Conservation (phyloP, 441 rosid genomes). For the Viola pubescens region DNA sequence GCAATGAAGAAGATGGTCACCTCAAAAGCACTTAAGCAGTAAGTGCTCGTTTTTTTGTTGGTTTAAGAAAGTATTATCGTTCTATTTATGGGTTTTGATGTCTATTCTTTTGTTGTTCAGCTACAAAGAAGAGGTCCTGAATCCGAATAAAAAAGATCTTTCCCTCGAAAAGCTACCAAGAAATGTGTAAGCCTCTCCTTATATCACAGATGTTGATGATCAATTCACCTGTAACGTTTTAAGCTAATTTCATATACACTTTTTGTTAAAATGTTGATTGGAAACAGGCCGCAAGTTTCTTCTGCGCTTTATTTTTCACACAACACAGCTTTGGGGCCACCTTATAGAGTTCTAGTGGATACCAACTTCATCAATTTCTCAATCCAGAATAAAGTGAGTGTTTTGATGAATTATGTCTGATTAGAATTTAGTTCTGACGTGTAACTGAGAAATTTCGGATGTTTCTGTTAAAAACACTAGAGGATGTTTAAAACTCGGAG, state of each 20-base stretch:
- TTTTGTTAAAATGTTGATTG: background rate
- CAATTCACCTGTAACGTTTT: too few species aligned
- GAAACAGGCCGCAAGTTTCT: conserved; percentile 56
- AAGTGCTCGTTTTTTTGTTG: background rate
- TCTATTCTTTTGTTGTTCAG: conserved; percentile 20
- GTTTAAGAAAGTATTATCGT: background rate
- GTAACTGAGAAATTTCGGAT: too few species aligned
- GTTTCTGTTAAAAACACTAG: too few species aligned
- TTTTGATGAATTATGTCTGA: too few species aligned
- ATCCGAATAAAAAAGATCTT: conserved; percentile 68
- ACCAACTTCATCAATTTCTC: conserved; percentile 96
- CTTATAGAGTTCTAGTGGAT: conserved; percentile 87
- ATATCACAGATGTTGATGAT: too few species aligned
- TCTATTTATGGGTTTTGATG: background rate
- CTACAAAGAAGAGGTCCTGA: conserved; percentile 72
- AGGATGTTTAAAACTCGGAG: too few species aligned
- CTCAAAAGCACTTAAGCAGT: conserved; percentile 66
- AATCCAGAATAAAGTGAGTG: conserved; percentile 85
- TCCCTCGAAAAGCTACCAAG: conserved; percentile 57
- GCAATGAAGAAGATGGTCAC: conserved; percentile 69
- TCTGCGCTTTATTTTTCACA: conserved; percentile 76
- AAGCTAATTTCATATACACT: too few species aligned
- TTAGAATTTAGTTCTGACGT: too few species aligned
- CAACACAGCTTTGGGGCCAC: conserved; percentile 79
- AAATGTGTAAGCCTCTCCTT: conserved; percentile 56